Conservation (phyloP, 192 early-diverging fungal species). For the Coemansia sp. region DNA sequence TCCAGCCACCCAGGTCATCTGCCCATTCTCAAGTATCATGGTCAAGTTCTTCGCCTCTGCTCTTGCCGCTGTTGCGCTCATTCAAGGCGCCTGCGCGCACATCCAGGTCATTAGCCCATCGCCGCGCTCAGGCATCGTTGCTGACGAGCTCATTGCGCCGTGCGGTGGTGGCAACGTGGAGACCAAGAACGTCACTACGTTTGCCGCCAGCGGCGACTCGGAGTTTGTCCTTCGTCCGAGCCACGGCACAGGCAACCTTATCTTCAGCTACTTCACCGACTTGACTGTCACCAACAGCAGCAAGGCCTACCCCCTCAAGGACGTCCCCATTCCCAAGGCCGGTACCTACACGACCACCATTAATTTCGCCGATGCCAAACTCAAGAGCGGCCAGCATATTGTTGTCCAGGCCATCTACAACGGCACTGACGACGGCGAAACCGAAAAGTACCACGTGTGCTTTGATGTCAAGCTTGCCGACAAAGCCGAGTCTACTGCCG, state of each 20-base stretch:
- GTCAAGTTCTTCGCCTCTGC: conserved; percentile 36
- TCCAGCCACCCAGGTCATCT: neutral
- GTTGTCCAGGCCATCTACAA: conserved; percentile 54
- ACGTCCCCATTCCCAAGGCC: conserved; percentile 24
- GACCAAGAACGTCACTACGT: conserved; percentile 44
- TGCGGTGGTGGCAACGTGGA: conserved; percentile 40
- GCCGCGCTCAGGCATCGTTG: conserved; percentile 41
- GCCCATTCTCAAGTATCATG: conserved; percentile 12
- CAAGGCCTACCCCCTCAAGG: conserved; percentile 13
- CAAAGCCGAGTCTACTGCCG: neutral
- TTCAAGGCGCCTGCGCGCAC: conserved; percentile 39
- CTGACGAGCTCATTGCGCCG: conserved; percentile 31
- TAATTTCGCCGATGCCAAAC: conserved; percentile 35
- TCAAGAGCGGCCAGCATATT: conserved; percentile 42
- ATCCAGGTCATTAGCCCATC: conserved; percentile 36
- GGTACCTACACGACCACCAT: conserved; percentile 31
- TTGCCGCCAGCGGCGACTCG: conserved; percentile 24
- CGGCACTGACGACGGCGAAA: conserved; percentile 32
- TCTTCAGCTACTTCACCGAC: conserved; percentile 53
- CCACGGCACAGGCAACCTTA: conserved; percentile 43
- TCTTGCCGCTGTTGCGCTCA: conserved; percentile 22
- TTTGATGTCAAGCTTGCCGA: conserved; percentile 49
- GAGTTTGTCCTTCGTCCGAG: conserved; percentile 33
- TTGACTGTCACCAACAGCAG: conserved; percentile 33
- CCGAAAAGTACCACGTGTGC: conserved; percentile 43